A percentile compares a stretch with the other conserved stretches of the same genome.
Evolutionary conservation across 23 red algal genomes (phyloP).

Genomic region (Cyanidium caldarium): DNA sequence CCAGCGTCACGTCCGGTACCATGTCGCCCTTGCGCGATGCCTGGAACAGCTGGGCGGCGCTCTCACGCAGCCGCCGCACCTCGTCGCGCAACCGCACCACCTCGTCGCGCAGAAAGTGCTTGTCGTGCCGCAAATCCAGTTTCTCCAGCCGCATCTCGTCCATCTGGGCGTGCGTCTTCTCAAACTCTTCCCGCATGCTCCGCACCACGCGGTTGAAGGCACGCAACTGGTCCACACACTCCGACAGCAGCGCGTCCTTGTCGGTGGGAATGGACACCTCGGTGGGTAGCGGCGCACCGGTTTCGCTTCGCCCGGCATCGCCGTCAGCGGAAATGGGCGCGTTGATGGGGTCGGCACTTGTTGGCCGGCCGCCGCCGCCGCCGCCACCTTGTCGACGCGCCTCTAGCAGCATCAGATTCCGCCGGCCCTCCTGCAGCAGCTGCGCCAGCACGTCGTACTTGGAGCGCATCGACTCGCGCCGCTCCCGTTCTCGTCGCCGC

Average conservation of each 20-base stretch:
- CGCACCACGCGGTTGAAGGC: not conserved
- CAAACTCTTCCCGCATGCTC: not conserved
- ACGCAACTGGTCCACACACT: not conserved
- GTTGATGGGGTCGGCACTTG: not conserved
- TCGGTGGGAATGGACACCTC: not conserved
- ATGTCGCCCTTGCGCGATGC: slow-evolving; percentile 5
- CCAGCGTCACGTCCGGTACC: not conserved
- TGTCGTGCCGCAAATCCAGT: not conserved
- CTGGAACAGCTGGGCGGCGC: not conserved
- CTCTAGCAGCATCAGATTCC: too few relatives aligned
- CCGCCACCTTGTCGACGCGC: too few relatives aligned
- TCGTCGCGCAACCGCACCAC: not conserved
- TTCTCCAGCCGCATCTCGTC: not conserved
- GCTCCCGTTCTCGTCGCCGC: not conserved
- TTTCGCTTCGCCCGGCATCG: not conserved
- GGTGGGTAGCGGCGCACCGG: not conserved
- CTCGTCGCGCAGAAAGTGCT: not conserved
- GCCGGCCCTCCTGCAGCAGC: not conserved
- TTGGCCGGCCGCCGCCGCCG: too few relatives aligned
- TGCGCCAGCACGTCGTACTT: not conserved
- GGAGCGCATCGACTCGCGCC: slow-evolving; percentile 1
- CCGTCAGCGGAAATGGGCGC: not conserved
- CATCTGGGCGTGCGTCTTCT: not conserved
- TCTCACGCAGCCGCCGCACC: not conserved
- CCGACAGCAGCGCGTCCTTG: slow-evolving; percentile 4